phyloP scores from a whole-genome alignment of 2,329 filamentous ascomycete species.

The Scopulariopsis brevicaulis region DNA sequence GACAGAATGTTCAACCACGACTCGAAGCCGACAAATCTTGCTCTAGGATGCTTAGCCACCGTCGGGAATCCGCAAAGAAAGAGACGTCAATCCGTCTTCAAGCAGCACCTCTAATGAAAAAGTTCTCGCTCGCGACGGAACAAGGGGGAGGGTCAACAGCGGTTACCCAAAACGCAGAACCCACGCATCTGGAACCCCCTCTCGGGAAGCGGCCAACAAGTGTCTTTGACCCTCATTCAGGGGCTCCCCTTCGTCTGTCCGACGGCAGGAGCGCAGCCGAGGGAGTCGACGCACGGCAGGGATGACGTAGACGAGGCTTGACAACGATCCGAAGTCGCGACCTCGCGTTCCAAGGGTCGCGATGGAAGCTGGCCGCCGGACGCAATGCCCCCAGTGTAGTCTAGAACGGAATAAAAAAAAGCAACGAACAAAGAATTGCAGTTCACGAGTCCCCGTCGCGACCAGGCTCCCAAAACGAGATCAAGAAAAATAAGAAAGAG shows the following conservation, averaged over 20 bases:
- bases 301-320: no score
- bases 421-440: no score
- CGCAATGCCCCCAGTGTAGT: no score
- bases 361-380: no score
- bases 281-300: neutral
- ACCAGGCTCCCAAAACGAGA: neutral
- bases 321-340: no score
- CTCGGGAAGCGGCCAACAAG: neutral
- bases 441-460: no score
- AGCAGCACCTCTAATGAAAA: neutral
- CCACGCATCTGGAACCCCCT: neutral
- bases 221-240: neutral
- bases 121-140: neutral
- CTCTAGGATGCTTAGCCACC: neutral
- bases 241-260: neutral
- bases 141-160: neutral
- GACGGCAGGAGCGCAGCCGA: neutral
- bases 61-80: neutral
- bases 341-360: no score
- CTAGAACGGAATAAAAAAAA: neutral
- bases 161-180: neutral
- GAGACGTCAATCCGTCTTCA: neutral
- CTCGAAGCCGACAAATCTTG: neutral
- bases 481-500: neutral
- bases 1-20: no score